Percentiles rank a stretch among this genome's conserved stretches.
Conservation (phyloP, 129 eudicot species). For the Flaveria bidentis region DNA sequence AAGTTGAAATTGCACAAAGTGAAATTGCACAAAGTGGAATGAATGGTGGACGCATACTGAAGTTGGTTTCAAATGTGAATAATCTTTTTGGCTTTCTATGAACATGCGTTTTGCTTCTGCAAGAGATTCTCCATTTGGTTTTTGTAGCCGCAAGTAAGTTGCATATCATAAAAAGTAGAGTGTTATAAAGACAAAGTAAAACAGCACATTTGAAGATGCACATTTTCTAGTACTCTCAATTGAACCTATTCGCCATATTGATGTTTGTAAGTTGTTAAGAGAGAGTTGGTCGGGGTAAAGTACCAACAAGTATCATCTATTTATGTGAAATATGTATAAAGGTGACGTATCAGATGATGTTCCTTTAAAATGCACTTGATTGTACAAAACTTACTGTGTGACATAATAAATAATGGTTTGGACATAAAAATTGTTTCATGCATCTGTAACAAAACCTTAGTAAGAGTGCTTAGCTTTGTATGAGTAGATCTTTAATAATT, state of each 20-base stretch:
- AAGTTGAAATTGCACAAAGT: neutral
- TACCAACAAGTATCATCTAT: constrained; percentile 5
- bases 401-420: neutral
- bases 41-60: neutral
- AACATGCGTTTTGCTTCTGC: constrained; percentile 16
- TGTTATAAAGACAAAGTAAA: constrained; percentile 25
- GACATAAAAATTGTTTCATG: too few species aligned
- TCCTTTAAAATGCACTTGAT: neutral
- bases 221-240: constrained; percentile 6
- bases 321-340: constrained; percentile 6
- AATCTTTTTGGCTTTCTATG: constrained; percentile 32
- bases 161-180: constrained; percentile 3
- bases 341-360: constrained; percentile 20
- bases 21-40: neutral
- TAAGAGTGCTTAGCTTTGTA: too few species aligned
- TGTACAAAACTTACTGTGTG: neutral
- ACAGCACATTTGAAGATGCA: constrained; percentile 22
- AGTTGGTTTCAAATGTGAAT: constrained; percentile 26
- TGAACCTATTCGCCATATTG: neutral
- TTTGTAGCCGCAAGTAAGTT: constrained; percentile 21
- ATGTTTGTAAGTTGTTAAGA: too few species aligned
- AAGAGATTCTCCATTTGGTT: constrained; percentile 24
- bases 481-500: too few species aligned
- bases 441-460: too few species aligned
- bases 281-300: constrained; percentile 3